Base-by-base conservation (phyloP, 2,329 filamentous ascomycete species). In the Thielaviopsis ethacetica region DNA sequence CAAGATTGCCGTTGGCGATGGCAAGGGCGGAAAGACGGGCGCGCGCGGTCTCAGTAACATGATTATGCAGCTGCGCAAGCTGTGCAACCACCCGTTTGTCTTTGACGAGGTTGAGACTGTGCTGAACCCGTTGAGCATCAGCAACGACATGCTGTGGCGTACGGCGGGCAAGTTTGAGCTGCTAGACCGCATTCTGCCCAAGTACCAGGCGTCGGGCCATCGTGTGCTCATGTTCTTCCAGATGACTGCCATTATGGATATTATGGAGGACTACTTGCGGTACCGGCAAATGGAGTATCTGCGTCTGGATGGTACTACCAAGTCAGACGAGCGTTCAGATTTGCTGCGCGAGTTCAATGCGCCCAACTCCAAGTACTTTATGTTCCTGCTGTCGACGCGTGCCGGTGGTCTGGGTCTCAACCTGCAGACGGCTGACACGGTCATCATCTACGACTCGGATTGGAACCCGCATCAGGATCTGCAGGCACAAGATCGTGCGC, bases 161-260 rank as follows among this genome's bases (percentile, higher is more conserved):
- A 94, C 91, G 1, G 83, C 91, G 30, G 94, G 93, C 68, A 98
- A 98, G 73, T 98, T 98, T 66, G 93, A 98, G 74, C 78, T 98
- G 30, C 78, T 98, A 26, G 93, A 98, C 70, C 81, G 93, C 56
- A 78, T 98, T 62, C 71, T 98, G 63, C 93, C 93, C 53, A 98
- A 98, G 73, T 97, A 98, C 71, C 82, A 88, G 65, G 84, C 80
- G 2, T 91, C 88, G 1, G 89, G 89, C 17, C 93, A 98, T 81
- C 86, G 93, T 71, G 90, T 97, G 27, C 78, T 98, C 70, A 97
- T 98, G 87, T 98, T 98, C 80, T 98, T 98, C 79, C 93, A 98
- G 71, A 98, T 98, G 93, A 98, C 93, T 3, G 91, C 95, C 62
- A 98, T 98, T 69, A 98, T 98, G 93, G 95, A 98, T 72, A 98